Conservation (phyloP, 2,329 filamentous ascomycete genomes). For the Fusarium buxicola region DNA sequence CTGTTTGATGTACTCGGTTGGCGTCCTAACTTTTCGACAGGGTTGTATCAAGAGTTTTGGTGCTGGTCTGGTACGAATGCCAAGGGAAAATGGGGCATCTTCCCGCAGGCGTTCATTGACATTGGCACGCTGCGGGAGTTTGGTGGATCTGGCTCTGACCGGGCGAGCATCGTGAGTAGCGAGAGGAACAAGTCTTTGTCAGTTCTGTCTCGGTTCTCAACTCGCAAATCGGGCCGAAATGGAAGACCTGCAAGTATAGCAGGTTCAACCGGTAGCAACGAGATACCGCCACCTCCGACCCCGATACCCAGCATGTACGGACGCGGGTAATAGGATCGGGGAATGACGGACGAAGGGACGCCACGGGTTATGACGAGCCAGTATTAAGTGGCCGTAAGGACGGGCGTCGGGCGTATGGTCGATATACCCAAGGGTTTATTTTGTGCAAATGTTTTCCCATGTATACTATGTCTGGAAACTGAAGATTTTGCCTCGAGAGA, state of each 20-base stretch:
- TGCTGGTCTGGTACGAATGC: conserved; percentile 67
- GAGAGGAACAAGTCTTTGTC: conserved; percentile 52
- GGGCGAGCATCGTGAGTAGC: conserved; percentile 48
- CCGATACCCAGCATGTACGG: conserved; percentile 19
- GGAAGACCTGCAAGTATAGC: conserved; percentile 50
- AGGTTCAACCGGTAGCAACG: conserved; percentile 49
- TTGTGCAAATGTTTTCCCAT: conserved; percentile 3
- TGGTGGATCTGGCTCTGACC: conserved; percentile 42
- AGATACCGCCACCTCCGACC: conserved; percentile 40
- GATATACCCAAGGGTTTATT: conserved; percentile 32
- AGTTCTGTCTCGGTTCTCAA: conserved; percentile 52
- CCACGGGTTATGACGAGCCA: conserved; percentile 17
- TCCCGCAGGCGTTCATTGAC: conserved; percentile 63
- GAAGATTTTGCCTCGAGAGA: background rate
- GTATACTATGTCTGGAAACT: background rate
- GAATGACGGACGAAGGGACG: conserved; percentile 1
- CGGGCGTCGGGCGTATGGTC: conserved; percentile 33
- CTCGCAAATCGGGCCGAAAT: conserved; percentile 45
- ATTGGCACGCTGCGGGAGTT: conserved; percentile 57
- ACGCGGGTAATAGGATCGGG: conserved; percentile 4
- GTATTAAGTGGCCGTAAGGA: conserved; percentile 1
- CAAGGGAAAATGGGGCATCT: conserved; percentile 65
- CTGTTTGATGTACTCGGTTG: background rate
- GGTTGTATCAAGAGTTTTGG: conserved; percentile 62
- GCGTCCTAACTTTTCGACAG: conserved; percentile 45